Conservation (phyloP, 768 basidiomycete genomes). For the Kwoniella sp. region DNA sequence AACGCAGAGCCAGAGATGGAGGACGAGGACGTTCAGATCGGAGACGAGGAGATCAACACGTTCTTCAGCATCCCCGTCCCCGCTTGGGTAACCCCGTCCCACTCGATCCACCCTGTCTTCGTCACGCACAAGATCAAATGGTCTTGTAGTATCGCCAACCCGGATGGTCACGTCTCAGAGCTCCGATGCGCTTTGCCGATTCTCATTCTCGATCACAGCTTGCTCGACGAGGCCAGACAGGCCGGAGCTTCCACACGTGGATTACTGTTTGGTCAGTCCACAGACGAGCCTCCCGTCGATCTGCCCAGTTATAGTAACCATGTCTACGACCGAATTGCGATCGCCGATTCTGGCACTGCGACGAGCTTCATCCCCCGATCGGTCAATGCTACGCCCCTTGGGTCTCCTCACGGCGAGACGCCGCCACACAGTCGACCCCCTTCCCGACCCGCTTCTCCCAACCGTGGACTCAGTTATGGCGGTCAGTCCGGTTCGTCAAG, state of each 20-base stretch:
- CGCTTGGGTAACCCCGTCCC: conserved; percentile 67
- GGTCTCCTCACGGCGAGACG: conserved; percentile 37
- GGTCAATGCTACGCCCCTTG: conserved; percentile 36
- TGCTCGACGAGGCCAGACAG: conserved; percentile 74
- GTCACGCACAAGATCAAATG: conserved; percentile 71
- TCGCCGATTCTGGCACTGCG: conserved; percentile 51
- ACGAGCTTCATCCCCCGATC: conserved; percentile 35
- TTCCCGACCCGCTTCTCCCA: conserved; percentile 40
- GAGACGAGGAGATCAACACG: conserved; percentile 60
- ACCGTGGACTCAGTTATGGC: conserved; percentile 19
- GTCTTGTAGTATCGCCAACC: conserved; percentile 73
- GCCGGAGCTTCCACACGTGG: conserved; percentile 75
- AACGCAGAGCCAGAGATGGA: conserved; percentile 1
- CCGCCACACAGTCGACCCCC: conserved; percentile 43
- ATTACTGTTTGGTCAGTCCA: conserved; percentile 63
- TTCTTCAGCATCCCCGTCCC: conserved; percentile 68
- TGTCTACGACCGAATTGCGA: conserved; percentile 78
- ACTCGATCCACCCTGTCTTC: conserved; percentile 72
- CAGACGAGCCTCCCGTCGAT: conserved; percentile 67
- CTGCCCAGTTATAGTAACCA: conserved; percentile 89
- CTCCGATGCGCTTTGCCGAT: conserved; percentile 91
- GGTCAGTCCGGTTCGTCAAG: conserved; percentile 13
- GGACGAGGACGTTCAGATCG: conserved; percentile 34
- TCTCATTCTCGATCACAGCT: conserved; percentile 72
- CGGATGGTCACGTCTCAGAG: conserved; percentile 89